These are phyloP conservation scores for Phytophthora nicotianae DNA, from an alignment of 352 stramenopile genomes.

Conservation along the genomic window DNA sequence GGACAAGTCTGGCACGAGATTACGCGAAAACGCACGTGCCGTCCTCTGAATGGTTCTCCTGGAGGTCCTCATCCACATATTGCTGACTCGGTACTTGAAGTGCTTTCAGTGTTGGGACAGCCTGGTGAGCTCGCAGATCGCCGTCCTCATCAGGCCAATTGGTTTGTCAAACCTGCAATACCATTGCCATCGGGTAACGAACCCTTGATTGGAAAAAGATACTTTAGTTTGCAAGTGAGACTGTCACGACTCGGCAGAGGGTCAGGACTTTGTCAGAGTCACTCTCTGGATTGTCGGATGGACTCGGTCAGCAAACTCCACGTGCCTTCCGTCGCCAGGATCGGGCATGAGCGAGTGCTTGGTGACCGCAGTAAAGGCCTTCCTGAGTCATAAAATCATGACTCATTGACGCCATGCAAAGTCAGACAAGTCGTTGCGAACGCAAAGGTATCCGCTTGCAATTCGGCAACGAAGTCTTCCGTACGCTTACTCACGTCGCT, in stretches of 20 bases:
- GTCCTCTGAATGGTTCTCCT: background rate
- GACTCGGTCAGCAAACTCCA: slow-evolving; percentile 19
- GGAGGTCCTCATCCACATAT: background rate
- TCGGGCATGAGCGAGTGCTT: slow-evolving; percentile 13
- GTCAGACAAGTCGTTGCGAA: background rate
- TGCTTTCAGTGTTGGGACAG: slow-evolving; percentile 1
- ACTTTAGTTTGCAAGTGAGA: slow-evolving; percentile 2
- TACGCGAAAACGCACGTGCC: slow-evolving; percentile 20
- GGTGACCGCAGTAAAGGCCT: background rate
- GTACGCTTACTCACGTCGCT: background rate
- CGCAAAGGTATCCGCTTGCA: background rate
- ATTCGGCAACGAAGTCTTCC: background rate
- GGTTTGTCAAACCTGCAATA: slow-evolving; percentile 8
- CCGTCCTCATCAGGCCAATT: slow-evolving; percentile 4
- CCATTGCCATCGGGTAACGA: background rate
- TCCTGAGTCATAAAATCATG: too few species aligned
- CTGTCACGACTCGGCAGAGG: slow-evolving; percentile 16
- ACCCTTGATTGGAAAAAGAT: background rate
- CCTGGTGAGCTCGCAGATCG: slow-evolving; percentile 13
- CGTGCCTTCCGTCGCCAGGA: slow-evolving; percentile 16
- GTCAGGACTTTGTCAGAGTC: too few species aligned
- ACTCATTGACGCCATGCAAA: background rate
- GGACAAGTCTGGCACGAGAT: background rate
- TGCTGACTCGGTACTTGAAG: slow-evolving; percentile 17
- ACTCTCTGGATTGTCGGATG: slow-evolving; percentile 23